Conservation (phyloP, 495 filamentous ascomycete genomes). For the Physcia stellaris region DNA sequence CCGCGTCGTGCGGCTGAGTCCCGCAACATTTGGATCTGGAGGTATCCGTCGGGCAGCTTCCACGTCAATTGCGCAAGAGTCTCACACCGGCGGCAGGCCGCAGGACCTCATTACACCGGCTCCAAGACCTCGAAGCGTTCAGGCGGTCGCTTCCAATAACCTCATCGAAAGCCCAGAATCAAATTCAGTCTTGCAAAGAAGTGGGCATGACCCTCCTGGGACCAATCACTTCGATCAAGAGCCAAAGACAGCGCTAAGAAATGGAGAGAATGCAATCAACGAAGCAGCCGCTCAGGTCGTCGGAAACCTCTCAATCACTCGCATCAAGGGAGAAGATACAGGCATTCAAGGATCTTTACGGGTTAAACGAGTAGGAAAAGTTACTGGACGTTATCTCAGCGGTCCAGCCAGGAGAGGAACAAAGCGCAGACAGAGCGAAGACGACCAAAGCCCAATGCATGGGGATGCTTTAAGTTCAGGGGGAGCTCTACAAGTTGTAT, state of each 20-base stretch:
- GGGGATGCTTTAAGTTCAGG: conserved; percentile 11
- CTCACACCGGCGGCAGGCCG: conserved; percentile 20
- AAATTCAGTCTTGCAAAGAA: conserved; percentile 13
- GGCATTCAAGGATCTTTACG: conserved; percentile 55
- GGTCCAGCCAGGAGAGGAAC: conserved; percentile 61
- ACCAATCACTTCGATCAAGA: conserved; percentile 26
- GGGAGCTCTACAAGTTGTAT: conserved; percentile 4
- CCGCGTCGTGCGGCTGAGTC: conserved; percentile 44
- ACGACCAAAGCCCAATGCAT: conserved; percentile 34
- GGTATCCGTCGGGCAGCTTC: conserved; percentile 24
- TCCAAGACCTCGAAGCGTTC: conserved; percentile 38
- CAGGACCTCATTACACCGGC: conserved; percentile 55
- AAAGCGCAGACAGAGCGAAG: conserved; percentile 57
- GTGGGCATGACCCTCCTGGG: conserved; percentile 25
- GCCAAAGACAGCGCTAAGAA: conserved; percentile 17
- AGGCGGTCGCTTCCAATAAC: neutral
- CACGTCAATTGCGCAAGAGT: conserved; percentile 21
- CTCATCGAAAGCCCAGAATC: neutral
- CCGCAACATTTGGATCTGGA: conserved; percentile 23
- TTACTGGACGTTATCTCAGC: conserved; percentile 58
- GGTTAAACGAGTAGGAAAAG: conserved; percentile 56
- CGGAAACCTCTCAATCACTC: conserved; percentile 26
- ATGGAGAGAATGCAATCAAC: conserved; percentile 21
- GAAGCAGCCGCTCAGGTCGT: conserved; percentile 29
- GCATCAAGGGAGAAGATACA: conserved; percentile 36